Base-by-base conservation (phyloP, 345 rosid genomes). In the Theobroma cacao region DNA sequence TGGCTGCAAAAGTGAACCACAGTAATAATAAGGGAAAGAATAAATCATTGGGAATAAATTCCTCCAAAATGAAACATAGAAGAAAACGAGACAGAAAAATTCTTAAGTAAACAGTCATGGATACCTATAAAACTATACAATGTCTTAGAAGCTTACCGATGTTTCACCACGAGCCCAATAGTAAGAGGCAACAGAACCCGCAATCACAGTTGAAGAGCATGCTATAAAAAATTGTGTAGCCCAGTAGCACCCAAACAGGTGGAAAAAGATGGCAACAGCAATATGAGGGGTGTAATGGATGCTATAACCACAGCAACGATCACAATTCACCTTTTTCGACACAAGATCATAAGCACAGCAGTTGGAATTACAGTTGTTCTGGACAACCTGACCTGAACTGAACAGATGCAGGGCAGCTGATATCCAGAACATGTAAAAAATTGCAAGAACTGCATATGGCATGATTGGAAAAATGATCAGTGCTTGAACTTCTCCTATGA, bases 361-460 rank as follows among this genome's bases (percentile, higher is more conserved):
- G 78, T 89, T 90, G 68, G 94, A 83, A 68, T 88, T 83, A 90
- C 99, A 96, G 79, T 91, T 83, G 78, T 94, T 91, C 79, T 91
- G 97, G 78, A 92, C 79, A 72, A 94, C 77, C 75, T 88, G 88
- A 66, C 99, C 99, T 15, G 99, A 94, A 80, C 99, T 96, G 86
- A 96, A 92, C 28, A 96, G 87, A 85, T 92, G 88, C 31, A 96
- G 94, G 53, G 94, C 94, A 50, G 98, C 98, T 11, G 97, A 90
- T 71, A 91, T 78, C 98, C 98, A 96, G 86, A 94, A 88, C 99
- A 96, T 93, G 79, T 91, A 96, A 88, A 96, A 96, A 69, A 96
- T 75, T 10, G 91, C 98, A 6, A 96, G 97, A 79, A 92, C 80
- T 1, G 75, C 82, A 74, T 89, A 92, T 47, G 98, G 99, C 66